A percentile compares a stretch with the other conserved stretches of the same genome.
These are phyloP conservation scores for Coemansia sp. DNA, from an alignment of 192 early-diverging fungal species.

Conservation along the genomic window DNA sequence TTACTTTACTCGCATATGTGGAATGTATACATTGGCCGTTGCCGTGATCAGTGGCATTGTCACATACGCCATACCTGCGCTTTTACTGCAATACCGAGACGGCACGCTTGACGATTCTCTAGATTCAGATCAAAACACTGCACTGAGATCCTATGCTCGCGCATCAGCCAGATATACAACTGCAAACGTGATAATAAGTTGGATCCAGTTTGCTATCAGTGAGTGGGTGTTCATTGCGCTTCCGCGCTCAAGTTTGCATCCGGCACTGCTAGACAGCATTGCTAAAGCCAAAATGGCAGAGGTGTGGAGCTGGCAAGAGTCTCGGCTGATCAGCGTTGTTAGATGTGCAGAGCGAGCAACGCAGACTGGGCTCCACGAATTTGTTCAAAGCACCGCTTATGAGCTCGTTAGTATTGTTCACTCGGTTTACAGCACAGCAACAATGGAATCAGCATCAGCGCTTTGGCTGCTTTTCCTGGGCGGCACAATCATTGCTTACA, in stretches of 20 bases:
- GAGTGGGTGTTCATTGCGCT: slow-evolving; percentile 21
- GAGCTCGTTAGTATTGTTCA: slow-evolving; percentile 6
- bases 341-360: slow-evolving; percentile 19
- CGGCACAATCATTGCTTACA: background rate
- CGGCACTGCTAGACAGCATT: slow-evolving; percentile 18
- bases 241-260: slow-evolving; percentile 19
- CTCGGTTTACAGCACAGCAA: slow-evolving; percentile 17
- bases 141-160: background rate
- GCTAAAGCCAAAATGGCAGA: slow-evolving; percentile 24
- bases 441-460: slow-evolving; percentile 14
- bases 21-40: slow-evolving; percentile 7
- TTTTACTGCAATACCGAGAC: slow-evolving; percentile 15
- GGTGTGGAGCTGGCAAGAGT: slow-evolving; percentile 13
- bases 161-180: background rate
- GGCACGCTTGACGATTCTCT: background rate
- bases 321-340: slow-evolving; percentile 7
- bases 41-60: slow-evolving; percentile 13
- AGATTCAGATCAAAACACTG: background rate
- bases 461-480: slow-evolving; percentile 1
- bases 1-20: slow-evolving; percentile 18
- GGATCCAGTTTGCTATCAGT: slow-evolving; percentile 11
- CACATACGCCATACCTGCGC: slow-evolving; percentile 15
- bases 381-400: slow-evolving; percentile 5
- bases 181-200: slow-evolving; percentile 9
- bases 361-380: slow-evolving; percentile 16